Evolutionary conservation across 257 asterid species (phyloP).

Genomic region (Coffea canephora): DNA sequence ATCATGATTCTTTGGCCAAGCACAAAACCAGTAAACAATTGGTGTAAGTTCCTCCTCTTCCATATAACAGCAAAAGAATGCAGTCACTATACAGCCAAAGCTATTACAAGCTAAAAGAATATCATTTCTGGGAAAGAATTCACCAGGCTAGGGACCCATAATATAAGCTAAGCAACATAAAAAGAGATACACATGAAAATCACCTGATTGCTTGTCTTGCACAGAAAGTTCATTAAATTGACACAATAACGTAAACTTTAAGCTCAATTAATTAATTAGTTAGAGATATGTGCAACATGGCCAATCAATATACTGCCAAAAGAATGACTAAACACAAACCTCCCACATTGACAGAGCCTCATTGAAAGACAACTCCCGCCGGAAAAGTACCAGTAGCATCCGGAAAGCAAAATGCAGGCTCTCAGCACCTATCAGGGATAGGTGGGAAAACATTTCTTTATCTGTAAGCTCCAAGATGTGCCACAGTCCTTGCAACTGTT

Average conservation of each 20-base stretch:
- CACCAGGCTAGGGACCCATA: background rate
- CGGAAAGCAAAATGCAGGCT: constrained; percentile 98
- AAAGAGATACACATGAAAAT: background rate
- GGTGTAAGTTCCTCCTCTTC: background rate
- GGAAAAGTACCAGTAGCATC: constrained; percentile 96
- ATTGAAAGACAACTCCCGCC: constrained; percentile 87
- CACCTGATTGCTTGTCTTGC: background rate
- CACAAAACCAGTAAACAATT: background rate
- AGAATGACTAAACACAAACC: constrained; percentile 55
- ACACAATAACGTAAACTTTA: background rate
- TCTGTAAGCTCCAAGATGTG: constrained; percentile 87
- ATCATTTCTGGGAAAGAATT: background rate
- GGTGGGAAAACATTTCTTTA: constrained; percentile 80
- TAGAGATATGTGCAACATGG: background rate
- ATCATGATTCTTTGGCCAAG: background rate
- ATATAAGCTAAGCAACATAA: background rate
- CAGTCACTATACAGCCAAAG: background rate
- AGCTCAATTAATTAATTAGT: background rate
- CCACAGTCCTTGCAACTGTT: constrained; percentile 94
- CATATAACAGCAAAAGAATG: background rate
- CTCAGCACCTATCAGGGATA: constrained; percentile 88
- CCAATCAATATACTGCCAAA: constrained; percentile 12
- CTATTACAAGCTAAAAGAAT: background rate
- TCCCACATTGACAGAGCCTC: constrained; percentile 99
- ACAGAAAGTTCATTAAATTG: background rate